Percentiles rank a stretch among this genome's conserved stretches.
phyloP scores from a whole-genome alignment of 495 filamentous ascomycete species.

The Xylaria grammica region DNA sequence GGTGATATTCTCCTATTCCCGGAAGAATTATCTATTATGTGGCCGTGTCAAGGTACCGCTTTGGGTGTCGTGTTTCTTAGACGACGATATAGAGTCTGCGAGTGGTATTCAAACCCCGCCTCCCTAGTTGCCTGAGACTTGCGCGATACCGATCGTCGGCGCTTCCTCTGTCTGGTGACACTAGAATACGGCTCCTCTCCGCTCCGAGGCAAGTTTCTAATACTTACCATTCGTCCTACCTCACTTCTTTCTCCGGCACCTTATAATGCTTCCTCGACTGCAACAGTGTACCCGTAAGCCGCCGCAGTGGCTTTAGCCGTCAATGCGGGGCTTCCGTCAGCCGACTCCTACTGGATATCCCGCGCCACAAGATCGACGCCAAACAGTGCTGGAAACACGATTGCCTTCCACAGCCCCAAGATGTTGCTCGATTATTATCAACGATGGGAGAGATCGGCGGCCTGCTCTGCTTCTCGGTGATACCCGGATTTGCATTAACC shows the following conservation, averaged over 20 bases:
- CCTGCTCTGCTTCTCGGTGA: too few relatives aligned
- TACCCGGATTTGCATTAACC: too few relatives aligned
- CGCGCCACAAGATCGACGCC: constrained; percentile 12
- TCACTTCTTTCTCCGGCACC: not conserved
- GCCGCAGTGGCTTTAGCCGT: not conserved
- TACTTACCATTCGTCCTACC: not conserved
- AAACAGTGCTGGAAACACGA: constrained; percentile 1
- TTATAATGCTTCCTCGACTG: not conserved
- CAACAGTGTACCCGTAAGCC: not conserved
- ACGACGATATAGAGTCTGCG: not conserved
- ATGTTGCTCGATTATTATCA: not conserved
- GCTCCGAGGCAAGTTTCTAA: not conserved
- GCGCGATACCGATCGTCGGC: not conserved
- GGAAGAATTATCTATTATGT: not conserved
- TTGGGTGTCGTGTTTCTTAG: not conserved
- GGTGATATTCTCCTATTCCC: not conserved
- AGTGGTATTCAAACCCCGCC: not conserved
- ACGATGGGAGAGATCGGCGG: not conserved
- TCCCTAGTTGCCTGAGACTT: not conserved
- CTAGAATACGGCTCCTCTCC: not conserved
- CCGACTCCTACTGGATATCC: not conserved
- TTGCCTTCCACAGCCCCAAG: not conserved
- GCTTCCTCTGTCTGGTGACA: not conserved
- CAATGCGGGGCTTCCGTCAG: not conserved
- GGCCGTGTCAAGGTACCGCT: not conserved